These are phyloP conservation scores for Thinopyrum elongatum DNA, from an alignment of 176 grass and related monocot species.

Conservation along the genomic window DNA sequence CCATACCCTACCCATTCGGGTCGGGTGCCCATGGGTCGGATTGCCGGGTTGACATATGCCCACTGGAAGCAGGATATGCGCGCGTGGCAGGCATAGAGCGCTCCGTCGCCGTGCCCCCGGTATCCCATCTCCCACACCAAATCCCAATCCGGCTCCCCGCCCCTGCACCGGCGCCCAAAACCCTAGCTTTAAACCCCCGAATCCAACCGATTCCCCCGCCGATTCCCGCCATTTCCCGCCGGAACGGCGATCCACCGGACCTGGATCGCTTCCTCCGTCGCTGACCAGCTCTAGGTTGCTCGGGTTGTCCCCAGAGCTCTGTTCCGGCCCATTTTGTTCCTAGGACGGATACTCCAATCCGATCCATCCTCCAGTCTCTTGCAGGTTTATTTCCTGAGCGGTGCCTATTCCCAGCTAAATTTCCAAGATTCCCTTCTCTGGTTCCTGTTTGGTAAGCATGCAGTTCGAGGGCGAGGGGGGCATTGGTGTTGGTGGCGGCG, in stretches of 20 bases:
- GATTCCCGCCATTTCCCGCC: slow-evolving; percentile 30
- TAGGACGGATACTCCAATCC: not conserved
- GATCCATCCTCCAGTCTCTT: not conserved
- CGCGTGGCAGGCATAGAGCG: slow-evolving; percentile 14
- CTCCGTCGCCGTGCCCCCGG: not conserved
- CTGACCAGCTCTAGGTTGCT: not conserved
- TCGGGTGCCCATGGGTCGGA: too few relatives aligned
- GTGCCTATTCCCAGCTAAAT: not conserved
- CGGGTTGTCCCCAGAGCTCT: not conserved
- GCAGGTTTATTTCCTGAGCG: not conserved
- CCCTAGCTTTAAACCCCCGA: slow-evolving; percentile 23
- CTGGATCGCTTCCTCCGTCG: not conserved
- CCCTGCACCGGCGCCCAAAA: not conserved
- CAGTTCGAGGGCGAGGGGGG: slow-evolving; percentile 50
- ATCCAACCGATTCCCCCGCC: not conserved
- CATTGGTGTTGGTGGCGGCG: slow-evolving; percentile 1
- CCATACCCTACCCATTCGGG: too few relatives aligned
- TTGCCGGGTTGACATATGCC: too few relatives aligned
- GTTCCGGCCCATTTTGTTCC: not conserved
- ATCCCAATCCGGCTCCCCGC: slow-evolving; percentile 6
- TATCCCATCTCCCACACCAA: slow-evolving; percentile 21
- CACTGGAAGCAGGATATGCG: not conserved
- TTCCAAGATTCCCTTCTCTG: not conserved
- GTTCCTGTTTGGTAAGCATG: slow-evolving; percentile 26
- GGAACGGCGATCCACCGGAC: not conserved